Evolutionary conservation across 768 basidiomycete species (phyloP), one percentile per base, ranked within the genome.

Genomic region (Podaxis rugospora): DNA sequence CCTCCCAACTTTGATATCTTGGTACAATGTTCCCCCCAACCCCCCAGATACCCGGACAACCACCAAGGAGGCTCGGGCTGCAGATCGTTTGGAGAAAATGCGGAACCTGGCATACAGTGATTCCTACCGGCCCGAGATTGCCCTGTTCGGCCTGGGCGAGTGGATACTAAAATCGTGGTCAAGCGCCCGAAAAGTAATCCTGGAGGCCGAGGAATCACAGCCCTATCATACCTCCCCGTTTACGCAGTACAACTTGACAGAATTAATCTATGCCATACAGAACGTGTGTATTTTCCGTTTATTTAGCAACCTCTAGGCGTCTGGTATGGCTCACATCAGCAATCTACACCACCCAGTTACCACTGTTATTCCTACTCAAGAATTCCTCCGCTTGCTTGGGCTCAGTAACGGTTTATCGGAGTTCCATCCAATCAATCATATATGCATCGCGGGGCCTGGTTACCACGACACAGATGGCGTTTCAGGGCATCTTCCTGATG

Each of bases 81-180:
- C 84, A 25, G 86, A 89, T 55, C 84, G 84, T 44, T 88, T 89
- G 67, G 90, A 93, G 67, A 83, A 81, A 46, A 83, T 93, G 80
- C 85, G 89, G 6, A 84, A 81, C 66, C 75, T 94, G 40, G 92
- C 86, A 0, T 85, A 89, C 70, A 89, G 84, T 67, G 92, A 92
- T 40, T 68, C 75, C 0, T 85, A 90, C 70, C 86, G 91, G n/a
- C 86, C 88, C 14, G 93, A 95, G 70, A 81, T 95, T 35, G 78
- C 87, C 36, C 77, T 95, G 3, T 95, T 93, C 70, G 90, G 90
- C 3, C 79, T 95, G 14, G 87, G 86, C 10, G 87, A 90, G 40
- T 95, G 93, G 93, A 87, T 95, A 57, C 74, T 95, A 61, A 79
- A 83, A 58, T 83, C 85, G 5, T 95, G 93, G 93, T 80, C 87